Evolutionary conservation across 345 rosid genomes (phyloP), one percentile per base, ranked within the genome.

Genomic region (Populus tremula): DNA sequence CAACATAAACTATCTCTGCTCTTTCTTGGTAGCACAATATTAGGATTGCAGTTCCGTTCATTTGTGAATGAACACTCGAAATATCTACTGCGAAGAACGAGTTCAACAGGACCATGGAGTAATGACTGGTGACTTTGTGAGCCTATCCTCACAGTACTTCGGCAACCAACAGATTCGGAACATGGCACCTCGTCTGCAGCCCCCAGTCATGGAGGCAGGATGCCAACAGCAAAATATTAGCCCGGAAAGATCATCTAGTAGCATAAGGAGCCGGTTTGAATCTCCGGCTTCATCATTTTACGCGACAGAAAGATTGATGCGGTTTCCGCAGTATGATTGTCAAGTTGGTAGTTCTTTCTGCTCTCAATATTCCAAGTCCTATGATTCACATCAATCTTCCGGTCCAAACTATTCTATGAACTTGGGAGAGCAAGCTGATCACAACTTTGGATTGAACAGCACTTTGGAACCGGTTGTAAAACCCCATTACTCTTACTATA

Each of bases 221-320:
- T 49, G 63, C 27, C 78, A 38, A 8, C 78, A 75, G 10, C 80
- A 74, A 23, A 68, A 67, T 69, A 31, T 45, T 8, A 77, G 77
- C 59, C 82, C 80, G 77, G 81, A 74, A 36, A 79, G 67, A 76
- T 67, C 87, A 27, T 69, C 90, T 2, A 79, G 70, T 61, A 83
- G 88, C 64, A 84, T 89, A 50, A 33, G 85, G 86, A 72, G 86
- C 61, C 81, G 82, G 18, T 88, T 88, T 17, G 83, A 83, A 39
- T 76, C 90, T 2, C 93, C 91, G 1, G 85, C 87, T 54, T 85
- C 85, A 6, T 89, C 89, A 31, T 88, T 90, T 50, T 86, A 85
- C 66, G 91, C 92, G 50, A 80, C 90, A 3, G 93, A 88, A 74
- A 75, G 70, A 36, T 82, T 36, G 82, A 85, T 87, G 93, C 87